Evolutionary conservation across 768 basidiomycete genomes (phyloP).

Genomic region (Rubroboletus satanas): DNA sequence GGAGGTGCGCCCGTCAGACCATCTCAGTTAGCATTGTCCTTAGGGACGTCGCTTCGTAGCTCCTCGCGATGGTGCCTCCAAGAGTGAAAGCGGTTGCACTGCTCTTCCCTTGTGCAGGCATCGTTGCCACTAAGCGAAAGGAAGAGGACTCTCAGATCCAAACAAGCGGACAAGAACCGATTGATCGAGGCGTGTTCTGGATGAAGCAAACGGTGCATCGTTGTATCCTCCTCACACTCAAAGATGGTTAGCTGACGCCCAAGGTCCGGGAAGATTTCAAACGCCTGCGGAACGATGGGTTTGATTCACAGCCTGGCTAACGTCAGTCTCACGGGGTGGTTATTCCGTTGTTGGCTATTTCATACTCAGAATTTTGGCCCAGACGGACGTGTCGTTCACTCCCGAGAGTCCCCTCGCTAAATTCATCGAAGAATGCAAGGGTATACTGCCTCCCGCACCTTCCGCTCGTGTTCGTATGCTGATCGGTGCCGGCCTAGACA

Average conservation of each 20-base stretch:
- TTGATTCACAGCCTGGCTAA: constrained; percentile 82
- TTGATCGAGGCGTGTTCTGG: constrained; percentile 72
- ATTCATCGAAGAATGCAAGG: constrained; percentile 63
- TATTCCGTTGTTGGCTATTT: neutral
- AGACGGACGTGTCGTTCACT: constrained; percentile 56
- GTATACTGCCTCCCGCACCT: constrained; percentile 31
- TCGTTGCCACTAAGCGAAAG: constrained; percentile 45
- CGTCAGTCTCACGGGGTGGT: constrained; percentile 38
- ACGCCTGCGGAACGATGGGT: constrained; percentile 88
- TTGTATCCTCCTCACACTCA: neutral
- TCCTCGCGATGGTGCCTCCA: constrained; percentile 63
- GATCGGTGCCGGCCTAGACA: constrained; percentile 38
- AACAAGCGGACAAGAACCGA: constrained; percentile 39
- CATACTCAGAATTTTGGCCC: neutral
- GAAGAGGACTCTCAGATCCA: constrained; percentile 58
- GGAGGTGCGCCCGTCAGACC: constrained; percentile 40
- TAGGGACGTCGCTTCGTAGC: constrained; percentile 35
- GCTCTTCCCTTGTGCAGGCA: constrained; percentile 70
- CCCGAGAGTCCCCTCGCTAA: constrained; percentile 58
- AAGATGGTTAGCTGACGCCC: neutral
- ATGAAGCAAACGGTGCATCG: constrained; percentile 82
- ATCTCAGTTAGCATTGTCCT: neutral
- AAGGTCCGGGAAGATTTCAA: constrained; percentile 51
- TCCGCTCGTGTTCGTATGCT: neutral
- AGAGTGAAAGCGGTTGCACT: constrained; percentile 84